A percentile compares a stretch with the other conserved stretches of the same genome.
Conservation (phyloP, 2,329 filamentous ascomycete species). For the Aspergillus sp. region DNA sequence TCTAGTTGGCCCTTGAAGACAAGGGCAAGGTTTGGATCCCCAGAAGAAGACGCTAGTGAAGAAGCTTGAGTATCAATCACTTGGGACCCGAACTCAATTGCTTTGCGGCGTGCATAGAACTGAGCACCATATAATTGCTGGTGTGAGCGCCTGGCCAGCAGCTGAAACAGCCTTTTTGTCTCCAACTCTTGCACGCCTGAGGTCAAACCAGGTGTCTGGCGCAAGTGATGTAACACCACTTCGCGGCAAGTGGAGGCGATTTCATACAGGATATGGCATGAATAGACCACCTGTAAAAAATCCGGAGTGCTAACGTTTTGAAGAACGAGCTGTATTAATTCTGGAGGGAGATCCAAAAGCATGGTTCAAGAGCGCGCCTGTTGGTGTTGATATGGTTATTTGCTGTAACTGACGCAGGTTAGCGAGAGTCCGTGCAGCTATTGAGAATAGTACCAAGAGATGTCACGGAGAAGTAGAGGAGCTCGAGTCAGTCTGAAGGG, state of each 20-base stretch:
- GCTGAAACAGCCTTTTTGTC: constrained; percentile 22
- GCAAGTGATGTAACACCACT: constrained; percentile 30
- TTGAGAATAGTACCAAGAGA: too few relatives aligned
- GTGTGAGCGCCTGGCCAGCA: constrained; percentile 24
- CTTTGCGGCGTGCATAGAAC: constrained; percentile 22
- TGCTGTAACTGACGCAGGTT: too few relatives aligned
- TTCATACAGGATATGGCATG: constrained; percentile 28
- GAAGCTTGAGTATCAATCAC: constrained; percentile 29
- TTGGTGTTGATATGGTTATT: too few relatives aligned
- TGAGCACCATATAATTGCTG: constrained; percentile 30
- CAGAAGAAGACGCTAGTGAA: constrained; percentile 14
- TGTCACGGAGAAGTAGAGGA: too few relatives aligned
- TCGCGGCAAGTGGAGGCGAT: constrained; percentile 29
- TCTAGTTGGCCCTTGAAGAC: constrained; percentile 21
- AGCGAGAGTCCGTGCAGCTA: too few relatives aligned
- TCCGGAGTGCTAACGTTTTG: constrained; percentile 24
- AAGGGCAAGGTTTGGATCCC: constrained; percentile 17
- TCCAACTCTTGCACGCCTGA: constrained; percentile 10
- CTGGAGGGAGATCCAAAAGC: constrained; percentile 30
- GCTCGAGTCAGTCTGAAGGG: too few relatives aligned
- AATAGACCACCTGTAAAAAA: constrained; percentile 31
- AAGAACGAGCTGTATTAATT: constrained; percentile 34
- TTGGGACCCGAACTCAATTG: constrained; percentile 18
- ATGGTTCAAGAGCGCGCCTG: constrained; percentile 7
- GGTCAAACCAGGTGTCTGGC: constrained; percentile 25